Percentiles rank a stretch among this genome's conserved stretches.
phyloP scores from a whole-genome alignment of 371 early-diverging fungal species.

The Syncephalis plumigaleata region DNA sequence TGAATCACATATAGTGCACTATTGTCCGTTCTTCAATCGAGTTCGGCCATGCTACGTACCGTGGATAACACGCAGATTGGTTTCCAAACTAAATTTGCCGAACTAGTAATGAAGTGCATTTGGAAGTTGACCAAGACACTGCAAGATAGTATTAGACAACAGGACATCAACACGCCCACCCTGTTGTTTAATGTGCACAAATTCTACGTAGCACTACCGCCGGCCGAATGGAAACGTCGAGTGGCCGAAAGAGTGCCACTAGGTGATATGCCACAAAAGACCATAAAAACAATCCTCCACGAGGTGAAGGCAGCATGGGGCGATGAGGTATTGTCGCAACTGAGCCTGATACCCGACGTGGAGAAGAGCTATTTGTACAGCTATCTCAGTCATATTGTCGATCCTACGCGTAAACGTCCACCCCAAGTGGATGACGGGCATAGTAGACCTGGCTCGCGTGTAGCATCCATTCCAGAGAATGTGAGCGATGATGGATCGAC shows the following conservation, averaged over 20 bases:
- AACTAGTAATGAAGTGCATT: slow-evolving; percentile 87
- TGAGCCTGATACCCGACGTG: slow-evolving; percentile 41
- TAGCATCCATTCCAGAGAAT: too few relatives aligned
- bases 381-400: slow-evolving; percentile 50
- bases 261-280: slow-evolving; percentile 84
- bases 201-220: slow-evolving; percentile 63
- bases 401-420: slow-evolving; percentile 30
- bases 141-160: slow-evolving; percentile 33
- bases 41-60: slow-evolving; percentile 3
- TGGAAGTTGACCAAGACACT: slow-evolving; percentile 88
- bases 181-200: slow-evolving; percentile 58
- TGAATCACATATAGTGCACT: slow-evolving; percentile 32
- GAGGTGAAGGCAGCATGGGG: slow-evolving; percentile 55
- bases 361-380: slow-evolving; percentile 42
- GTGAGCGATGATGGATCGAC: too few relatives aligned
- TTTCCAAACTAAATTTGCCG: slow-evolving; percentile 53
- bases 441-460: slow-evolving; percentile 1
- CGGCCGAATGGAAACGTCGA: slow-evolving; percentile 71
- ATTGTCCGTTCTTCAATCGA: slow-evolving; percentile 21
- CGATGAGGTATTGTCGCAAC: slow-evolving; percentile 34
- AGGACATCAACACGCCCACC: slow-evolving; percentile 28
- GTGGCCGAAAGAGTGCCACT: slow-evolving; percentile 48
- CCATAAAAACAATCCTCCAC: slow-evolving; percentile 78
- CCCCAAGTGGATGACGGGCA: slow-evolving; percentile 9
- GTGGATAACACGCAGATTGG: slow-evolving; percentile 25